phyloP scores from a whole-genome alignment of 176 grass and related monocot species.

The Ensete glaucum region DNA sequence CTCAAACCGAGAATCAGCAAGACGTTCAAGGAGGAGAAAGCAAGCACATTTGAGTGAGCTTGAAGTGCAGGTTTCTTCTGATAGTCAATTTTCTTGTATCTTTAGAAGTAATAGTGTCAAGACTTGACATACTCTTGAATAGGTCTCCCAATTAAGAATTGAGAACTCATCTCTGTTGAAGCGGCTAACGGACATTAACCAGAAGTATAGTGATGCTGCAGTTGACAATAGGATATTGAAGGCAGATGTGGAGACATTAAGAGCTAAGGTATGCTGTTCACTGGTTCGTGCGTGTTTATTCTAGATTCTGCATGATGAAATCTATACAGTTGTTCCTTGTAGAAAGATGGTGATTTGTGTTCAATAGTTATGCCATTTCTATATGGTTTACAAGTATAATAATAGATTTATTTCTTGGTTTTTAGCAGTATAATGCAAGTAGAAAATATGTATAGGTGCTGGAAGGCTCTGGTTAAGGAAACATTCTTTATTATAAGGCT shows the following conservation, averaged over 20 bases:
- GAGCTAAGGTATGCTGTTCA: conserved; percentile 42
- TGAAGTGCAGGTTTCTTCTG: conserved; percentile 53
- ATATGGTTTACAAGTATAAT: neutral
- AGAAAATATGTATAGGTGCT: neutral
- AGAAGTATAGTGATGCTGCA: conserved; percentile 64
- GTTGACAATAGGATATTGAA: conserved; percentile 52
- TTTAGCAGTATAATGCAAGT: neutral
- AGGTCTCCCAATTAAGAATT: conserved; percentile 65
- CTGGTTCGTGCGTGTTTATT: neutral
- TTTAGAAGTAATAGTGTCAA: neutral
- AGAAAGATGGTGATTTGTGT: neutral
- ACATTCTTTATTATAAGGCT: neutral
- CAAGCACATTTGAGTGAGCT: conserved; percentile 63
- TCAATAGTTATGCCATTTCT: neutral
- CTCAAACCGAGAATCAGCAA: conserved; percentile 86
- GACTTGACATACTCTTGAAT: neutral
- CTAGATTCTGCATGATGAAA: neutral
- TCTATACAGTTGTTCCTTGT: neutral
- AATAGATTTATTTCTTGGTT: neutral
- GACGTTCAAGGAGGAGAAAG: conserved; percentile 81
- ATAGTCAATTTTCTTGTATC: neutral
- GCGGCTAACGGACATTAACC: conserved; percentile 45
- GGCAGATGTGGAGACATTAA: conserved; percentile 59
- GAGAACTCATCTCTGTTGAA: conserved; percentile 65
- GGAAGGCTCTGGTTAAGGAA: neutral